Percentiles rank a stretch among this genome's conserved stretches.
These are phyloP conservation scores for Pilobolus umbonatus DNA, from an alignment of 192 early-diverging fungal genomes.

Conservation along the genomic window DNA sequence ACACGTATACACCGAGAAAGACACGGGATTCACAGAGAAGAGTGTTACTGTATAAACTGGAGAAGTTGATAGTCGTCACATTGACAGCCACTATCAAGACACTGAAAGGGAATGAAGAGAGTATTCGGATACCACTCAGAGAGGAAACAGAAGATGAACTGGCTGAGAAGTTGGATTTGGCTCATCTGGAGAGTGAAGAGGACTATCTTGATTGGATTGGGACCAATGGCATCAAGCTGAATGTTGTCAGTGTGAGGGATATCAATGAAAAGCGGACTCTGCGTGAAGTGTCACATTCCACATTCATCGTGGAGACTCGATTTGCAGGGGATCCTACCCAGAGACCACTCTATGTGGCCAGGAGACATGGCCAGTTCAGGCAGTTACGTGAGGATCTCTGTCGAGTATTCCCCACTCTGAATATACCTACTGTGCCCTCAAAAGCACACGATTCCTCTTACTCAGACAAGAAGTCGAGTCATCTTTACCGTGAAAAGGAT, in stretches of 20 bases:
- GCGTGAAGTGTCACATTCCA: constrained; percentile 37
- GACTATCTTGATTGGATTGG: constrained; percentile 15
- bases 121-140: background rate
- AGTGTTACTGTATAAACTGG: constrained; percentile 31
- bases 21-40: constrained; percentile 23
- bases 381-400: constrained; percentile 37
- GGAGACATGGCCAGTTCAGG: constrained; percentile 44
- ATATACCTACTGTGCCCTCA: constrained; percentile 40
- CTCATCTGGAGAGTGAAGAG: constrained; percentile 10
- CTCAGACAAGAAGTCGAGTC: constrained; percentile 6
- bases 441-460: constrained; percentile 31
- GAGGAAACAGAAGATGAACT: background rate
- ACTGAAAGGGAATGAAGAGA: constrained; percentile 23
- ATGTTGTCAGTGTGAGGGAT: constrained; percentile 40
- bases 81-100: constrained; percentile 29
- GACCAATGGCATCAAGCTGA: constrained; percentile 39
- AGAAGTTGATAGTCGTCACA: constrained; percentile 27
- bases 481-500: constrained; percentile 46
- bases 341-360: constrained; percentile 28
- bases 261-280: constrained; percentile 36
- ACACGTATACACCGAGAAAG: constrained; percentile 14
- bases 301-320: constrained; percentile 40
- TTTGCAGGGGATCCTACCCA: constrained; percentile 1
- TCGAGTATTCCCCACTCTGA: constrained; percentile 38
- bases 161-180: background rate